phyloP scores from a whole-genome alignment of 495 filamentous ascomycete species.

The Halenospora varia region DNA sequence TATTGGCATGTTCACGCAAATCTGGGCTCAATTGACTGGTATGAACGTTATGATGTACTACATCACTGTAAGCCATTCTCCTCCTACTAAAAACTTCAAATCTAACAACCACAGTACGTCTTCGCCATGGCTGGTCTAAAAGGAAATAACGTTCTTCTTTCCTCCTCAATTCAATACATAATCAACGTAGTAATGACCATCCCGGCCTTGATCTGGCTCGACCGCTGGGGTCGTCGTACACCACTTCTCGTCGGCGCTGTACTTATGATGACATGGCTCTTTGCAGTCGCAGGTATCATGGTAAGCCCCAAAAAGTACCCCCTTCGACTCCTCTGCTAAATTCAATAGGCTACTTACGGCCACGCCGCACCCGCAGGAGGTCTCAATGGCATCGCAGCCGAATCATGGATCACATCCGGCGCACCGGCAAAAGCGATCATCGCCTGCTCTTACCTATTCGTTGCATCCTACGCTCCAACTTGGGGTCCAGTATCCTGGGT shows the following conservation, averaged over 20 bases:
- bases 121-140: slow-evolving; percentile 72
- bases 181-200: slow-evolving; percentile 60
- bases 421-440: slow-evolving; percentile 67
- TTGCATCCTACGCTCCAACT: slow-evolving; percentile 71
- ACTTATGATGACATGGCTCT: slow-evolving; percentile 66
- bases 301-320: too few species aligned
- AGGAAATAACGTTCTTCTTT: slow-evolving; percentile 56
- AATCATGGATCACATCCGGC: slow-evolving; percentile 49
- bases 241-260: slow-evolving; percentile 61
- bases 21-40: slow-evolving; percentile 80
- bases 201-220: slow-evolving; percentile 51
- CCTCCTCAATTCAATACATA: slow-evolving; percentile 71
- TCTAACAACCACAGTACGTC: too few species aligned
- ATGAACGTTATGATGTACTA: slow-evolving; percentile 80
- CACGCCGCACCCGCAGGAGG: slow-evolving; percentile 35
- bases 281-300: too few species aligned
- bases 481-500: slow-evolving; percentile 72
- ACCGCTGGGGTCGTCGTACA: slow-evolving; percentile 56
- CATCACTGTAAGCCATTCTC: too few species aligned
- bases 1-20: slow-evolving; percentile 74
- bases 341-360: too few species aligned
- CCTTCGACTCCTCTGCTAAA: too few species aligned
- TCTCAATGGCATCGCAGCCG: slow-evolving; percentile 33
- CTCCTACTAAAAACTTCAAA: too few species aligned
- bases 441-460: slow-evolving; percentile 74